These are phyloP conservation scores for Aphanomyces invadans DNA, from an alignment of 352 stramenopile genomes.

Conservation along the genomic window DNA sequence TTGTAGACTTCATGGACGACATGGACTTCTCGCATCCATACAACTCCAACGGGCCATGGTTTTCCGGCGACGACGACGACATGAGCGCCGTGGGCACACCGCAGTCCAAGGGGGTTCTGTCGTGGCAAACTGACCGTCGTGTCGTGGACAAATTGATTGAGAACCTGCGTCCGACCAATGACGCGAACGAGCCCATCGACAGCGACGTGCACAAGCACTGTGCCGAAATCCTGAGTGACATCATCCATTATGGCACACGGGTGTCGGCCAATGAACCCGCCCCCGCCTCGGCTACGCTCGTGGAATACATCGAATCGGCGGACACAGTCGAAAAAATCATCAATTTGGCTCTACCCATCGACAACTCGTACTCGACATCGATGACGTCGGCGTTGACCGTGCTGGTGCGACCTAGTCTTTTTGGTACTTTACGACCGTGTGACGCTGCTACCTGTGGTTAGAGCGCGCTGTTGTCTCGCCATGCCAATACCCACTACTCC, in stretches of 20 bases:
- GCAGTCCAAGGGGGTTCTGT: conserved; percentile 62
- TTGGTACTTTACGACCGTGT: neutral
- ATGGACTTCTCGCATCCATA: conserved; percentile 82
- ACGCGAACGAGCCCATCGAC: conserved; percentile 33
- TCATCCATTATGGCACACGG: conserved; percentile 77
- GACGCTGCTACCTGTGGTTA: neutral
- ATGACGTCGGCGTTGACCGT: conserved; percentile 77
- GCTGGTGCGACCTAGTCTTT: conserved; percentile 23
- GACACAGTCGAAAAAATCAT: conserved; percentile 67
- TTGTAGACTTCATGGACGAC: conserved; percentile 73
- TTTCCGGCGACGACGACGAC: conserved; percentile 53
- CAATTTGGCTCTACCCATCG: conserved; percentile 39
- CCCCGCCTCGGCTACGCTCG: conserved; percentile 48
- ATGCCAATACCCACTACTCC: conserved; percentile 67
- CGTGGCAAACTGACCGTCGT: conserved; percentile 60
- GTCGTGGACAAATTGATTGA: conserved; percentile 60
- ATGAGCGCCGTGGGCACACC: conserved; percentile 54
- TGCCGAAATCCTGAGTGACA: conserved; percentile 56
- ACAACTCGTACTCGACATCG: conserved; percentile 43
- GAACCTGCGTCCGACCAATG: conserved; percentile 39
- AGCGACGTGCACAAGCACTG: conserved; percentile 81
- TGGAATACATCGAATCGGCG: conserved; percentile 74
- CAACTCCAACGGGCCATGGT: conserved; percentile 71
- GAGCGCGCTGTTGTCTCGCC: conserved; percentile 61
- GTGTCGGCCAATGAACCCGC: conserved; percentile 43